Percentiles rank a stretch among this genome's conserved stretches.
phyloP scores from a whole-genome alignment of 306 rosid species.

The Gastrolobium villosum region DNA sequence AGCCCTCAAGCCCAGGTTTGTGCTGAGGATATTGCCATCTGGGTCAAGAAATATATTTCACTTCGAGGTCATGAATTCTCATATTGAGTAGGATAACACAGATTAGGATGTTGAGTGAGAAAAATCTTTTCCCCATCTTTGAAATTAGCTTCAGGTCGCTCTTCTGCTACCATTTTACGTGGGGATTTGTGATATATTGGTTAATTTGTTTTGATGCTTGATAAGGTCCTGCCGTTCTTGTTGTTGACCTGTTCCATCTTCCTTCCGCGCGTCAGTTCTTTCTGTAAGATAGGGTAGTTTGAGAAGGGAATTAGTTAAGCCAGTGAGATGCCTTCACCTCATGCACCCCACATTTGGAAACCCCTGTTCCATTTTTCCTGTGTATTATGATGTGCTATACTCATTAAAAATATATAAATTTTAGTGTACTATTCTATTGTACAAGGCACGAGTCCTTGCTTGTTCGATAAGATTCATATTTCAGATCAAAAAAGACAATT shows the following conservation, averaged over 20 bases:
- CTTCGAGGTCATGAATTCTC: constrained; percentile 96
- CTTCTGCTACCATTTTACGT: constrained; percentile 16
- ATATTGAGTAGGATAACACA: constrained; percentile 60
- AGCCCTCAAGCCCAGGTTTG: constrained; percentile 92
- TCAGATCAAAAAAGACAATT: constrained; percentile 40
- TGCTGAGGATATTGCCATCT: constrained; percentile 95
- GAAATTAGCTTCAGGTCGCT: constrained; percentile 41
- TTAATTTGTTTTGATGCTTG: constrained; percentile 44
- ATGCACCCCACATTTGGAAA: constrained; percentile 47
- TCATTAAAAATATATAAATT: constrained; percentile 52
- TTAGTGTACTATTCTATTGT: constrained; percentile 45
- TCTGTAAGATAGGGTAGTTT: constrained; percentile 62
- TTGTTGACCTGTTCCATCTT: constrained; percentile 45
- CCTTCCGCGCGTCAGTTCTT: constrained; percentile 43
- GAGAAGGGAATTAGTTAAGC: constrained; percentile 66
- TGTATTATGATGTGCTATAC: constrained; percentile 59
- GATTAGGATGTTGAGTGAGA: constrained; percentile 37
- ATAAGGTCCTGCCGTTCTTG: constrained; percentile 35
- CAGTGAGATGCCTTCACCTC: constrained; percentile 54
- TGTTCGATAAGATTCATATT: constrained; percentile 37
- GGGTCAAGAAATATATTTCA: constrained; percentile 94
- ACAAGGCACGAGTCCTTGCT: background rate
- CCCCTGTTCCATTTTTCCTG: constrained; percentile 51
- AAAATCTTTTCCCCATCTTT: constrained; percentile 25
- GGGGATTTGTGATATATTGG: constrained; percentile 41